Evolutionary conservation across 2,329 filamentous ascomycete genomes (phyloP), one percentile per base, ranked within the genome.

Genomic region (Neopestalotiopsis sp.): DNA sequence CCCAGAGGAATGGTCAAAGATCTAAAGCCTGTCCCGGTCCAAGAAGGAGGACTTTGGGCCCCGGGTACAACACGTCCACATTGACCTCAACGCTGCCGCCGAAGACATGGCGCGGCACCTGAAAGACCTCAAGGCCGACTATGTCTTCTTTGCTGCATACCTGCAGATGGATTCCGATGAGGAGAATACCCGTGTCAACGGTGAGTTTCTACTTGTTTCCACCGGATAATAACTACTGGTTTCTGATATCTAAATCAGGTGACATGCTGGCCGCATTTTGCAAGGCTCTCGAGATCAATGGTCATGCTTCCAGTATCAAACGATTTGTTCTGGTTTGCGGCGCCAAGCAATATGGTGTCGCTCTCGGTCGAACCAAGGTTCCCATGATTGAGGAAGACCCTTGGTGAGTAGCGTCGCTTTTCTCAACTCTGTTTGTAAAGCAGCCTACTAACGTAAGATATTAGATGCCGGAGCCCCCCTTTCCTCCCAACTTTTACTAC

Each of bases 141-240:
- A 59, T n/a, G 24, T 59, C 24, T 59, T 59, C 6, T 59, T 59
- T 13, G 24, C 24, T 34, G 30, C 24, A 14, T 30, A 30, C 13
- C 9, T 34, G 24, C 24, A 28, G 14, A 59, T 30, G 24, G 57
- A 59, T 14, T 59, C 57, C 12, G 57, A 59, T 9, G 57, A 59
- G 57, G 30, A 59, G 30, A 59, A 59, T 20, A 59, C 57, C 12
- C 57, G 57, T 14, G 57, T 59, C 12, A 59, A 59, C 12, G 57
- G 57, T 32, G 24, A 28, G 57, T 58, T 30, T 30, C 2, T 3
- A 59, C 13, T 6, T 13, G 57, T 14, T 3, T 30, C 30, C 5
- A n/a, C 45, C 7, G n/a, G 24, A 20, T 28, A 2, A 14, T 20
- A 59, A 24, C 24, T 13, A 4, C 30, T 59, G 30, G 30, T 30